Base-by-base conservation (phyloP, 768 basidiomycete genomes). In the Agrocybe pediades region DNA sequence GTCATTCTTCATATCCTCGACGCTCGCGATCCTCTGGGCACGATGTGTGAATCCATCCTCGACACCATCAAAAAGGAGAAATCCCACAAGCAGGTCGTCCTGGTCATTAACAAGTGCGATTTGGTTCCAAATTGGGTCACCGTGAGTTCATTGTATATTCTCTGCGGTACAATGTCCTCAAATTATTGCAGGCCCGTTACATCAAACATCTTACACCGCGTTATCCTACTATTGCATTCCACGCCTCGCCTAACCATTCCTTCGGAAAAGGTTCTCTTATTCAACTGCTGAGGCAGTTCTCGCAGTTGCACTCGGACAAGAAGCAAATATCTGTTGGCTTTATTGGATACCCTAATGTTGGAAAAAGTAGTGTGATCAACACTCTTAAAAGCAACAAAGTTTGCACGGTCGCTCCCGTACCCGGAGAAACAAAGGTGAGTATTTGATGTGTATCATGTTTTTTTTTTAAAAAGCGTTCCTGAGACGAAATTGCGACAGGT, bases 271-370 rank as follows among this genome's bases (percentile, higher is more conserved):
- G 96, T 17, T 93, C 97, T 17, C 86, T 99, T 56, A 99, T 99
- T 63, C 95, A 97, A 71, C 84, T 98, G 41, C 82, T 99, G 42
- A 85, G 97, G 23, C 97, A 98, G 67, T 99, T 99, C 71, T 90
- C 95, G 4, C 92, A 92, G 61, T 84, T 98, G 30, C 97, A 98
- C 71, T 92, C 93, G 9, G 97, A 99, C 76, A 98, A 97, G 78
- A 98, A 97, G 74, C 96, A 99, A 69, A 98, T 99, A 62, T 96
- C 93, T 17, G 95, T 99, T 59, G 96, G 96, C 13, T 92, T 99
- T 67, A 83, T 99, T 61, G 96, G 97, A 46, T 99, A 99, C 72
- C 96, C 97, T 7, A 99, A 99, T 68, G 95, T 97, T 55, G 96
- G 96, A 15, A 99, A 98, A 74, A 93, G 90, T 60, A 90, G 88